These are phyloP conservation scores for Candida oleophila DNA, from an alignment of 805 yeast species.

Conservation along the genomic window DNA sequence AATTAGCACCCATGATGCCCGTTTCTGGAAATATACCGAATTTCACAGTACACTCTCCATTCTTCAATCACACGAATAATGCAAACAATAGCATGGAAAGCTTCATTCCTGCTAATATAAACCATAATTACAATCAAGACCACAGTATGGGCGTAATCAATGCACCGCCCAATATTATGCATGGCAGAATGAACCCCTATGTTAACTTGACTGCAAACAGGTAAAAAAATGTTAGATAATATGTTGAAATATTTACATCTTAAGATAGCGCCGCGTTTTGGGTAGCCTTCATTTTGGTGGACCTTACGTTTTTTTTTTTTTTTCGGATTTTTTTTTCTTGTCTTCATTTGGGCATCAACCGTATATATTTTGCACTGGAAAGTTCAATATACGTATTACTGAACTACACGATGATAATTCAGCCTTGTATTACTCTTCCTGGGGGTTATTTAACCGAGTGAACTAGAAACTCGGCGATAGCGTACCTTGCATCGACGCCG, in stretches of 20 bases:
- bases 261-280: too few relatives aligned
- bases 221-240: background rate
- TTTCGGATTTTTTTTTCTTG: too few relatives aligned
- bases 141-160: background rate
- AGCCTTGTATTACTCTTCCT: too few relatives aligned
- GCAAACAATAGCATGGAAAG: background rate
- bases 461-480: background rate
- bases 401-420: background rate
- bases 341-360: background rate
- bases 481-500: background rate
- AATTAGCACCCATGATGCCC: background rate
- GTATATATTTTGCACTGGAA: background rate
- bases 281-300: too few relatives aligned
- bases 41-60: background rate
- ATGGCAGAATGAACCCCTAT: background rate
- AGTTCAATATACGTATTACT: background rate
- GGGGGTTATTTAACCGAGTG: background rate
- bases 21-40: background rate
- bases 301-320: background rate
- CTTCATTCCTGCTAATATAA: background rate
- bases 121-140: background rate
- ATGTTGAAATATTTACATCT: background rate
- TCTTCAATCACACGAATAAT: background rate
- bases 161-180: background rate
- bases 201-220: background rate